phyloP scores from a whole-genome alignment of 2,329 filamentous ascomycete species.

The Phialophora macrospora region DNA sequence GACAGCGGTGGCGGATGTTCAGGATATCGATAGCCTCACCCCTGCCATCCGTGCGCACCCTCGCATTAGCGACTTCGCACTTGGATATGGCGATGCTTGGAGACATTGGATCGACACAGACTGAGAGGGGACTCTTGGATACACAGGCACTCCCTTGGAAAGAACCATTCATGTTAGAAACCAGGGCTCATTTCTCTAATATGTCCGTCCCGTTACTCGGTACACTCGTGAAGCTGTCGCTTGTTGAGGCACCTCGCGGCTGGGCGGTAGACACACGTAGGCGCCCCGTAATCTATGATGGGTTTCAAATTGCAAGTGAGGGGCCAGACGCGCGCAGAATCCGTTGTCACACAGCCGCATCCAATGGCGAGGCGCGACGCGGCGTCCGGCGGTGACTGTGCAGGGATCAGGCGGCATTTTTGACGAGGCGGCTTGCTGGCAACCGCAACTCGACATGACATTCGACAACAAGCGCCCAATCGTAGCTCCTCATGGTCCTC shows the following conservation, averaged over 20 bases:
- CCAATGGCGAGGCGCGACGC: conserved; percentile 21
- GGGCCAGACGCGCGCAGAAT: conserved; percentile 25
- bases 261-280: conserved; percentile 10
- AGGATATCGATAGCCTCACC: conserved; percentile 9
- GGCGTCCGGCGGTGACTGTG: conserved; percentile 16
- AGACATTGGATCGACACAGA: conserved; percentile 25
- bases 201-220: neutral
- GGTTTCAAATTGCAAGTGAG: conserved; percentile 16
- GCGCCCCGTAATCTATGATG: conserved; percentile 14
- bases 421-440: conserved; percentile 20
- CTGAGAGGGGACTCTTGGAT: conserved; percentile 7
- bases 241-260: neutral
- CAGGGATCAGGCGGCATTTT: conserved; percentile 23
- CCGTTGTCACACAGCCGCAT: conserved; percentile 18
- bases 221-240: neutral
- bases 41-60: neutral
- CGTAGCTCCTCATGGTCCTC: conserved; percentile 12
- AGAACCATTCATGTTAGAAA: neutral
- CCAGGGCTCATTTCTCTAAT: neutral
- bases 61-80: conserved; percentile 3
- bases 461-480: conserved; percentile 23
- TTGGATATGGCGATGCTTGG: conserved; percentile 31
- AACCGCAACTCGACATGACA: conserved; percentile 11
- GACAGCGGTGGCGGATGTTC: conserved; percentile 50
- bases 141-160: neutral